Evolutionary conservation across 1,284 basidiomycete species (phyloP), one percentile per base, ranked within the genome.

Genomic region (Hortiboletus rubellus): DNA sequence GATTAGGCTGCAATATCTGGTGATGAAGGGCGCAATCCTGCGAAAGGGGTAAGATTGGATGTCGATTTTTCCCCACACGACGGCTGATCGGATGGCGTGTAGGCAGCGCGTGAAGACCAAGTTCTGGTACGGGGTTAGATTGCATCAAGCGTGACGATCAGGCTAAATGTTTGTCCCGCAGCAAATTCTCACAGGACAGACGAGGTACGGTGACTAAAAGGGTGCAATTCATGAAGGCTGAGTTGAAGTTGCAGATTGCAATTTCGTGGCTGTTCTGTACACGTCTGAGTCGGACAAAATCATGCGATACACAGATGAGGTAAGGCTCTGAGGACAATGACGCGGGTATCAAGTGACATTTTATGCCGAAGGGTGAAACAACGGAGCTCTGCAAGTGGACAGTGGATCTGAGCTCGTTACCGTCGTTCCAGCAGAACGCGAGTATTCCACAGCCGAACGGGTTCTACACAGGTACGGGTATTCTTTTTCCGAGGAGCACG

Each of bases 381-480:
- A 76, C 70, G 50, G 89, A 91, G 67, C 75, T 93, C 52, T 93
- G 91, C 76, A 87, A 89, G 73, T 93, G 91, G 91, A 90, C 86
- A 8, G 90, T 92, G 44, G 87, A 93, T 72, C 77, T 93, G 50
- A 82, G 83, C 45, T 81, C 85, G 30, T 72, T 93, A 56, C 90
- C 90, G 33, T 85, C 83, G 44, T 93, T 91, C 77, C 84, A 83
- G 68, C 82, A 84, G 60, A 85, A 86, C 62, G 84, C 86, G 45
- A 75, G 72, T 27, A 66, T 76, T 53, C 77, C 83, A 24, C 76
- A 79, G 46, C 69, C 75, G 41, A 76, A 79, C 52, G 86, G 89
- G 15, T 93, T 92, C 74, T 92, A 91, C 66, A 92, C 90, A 48
- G 89, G 89, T 87, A 57, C 58, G 57, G 27, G 27, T 27, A 6